Evolutionary conservation across 441 rosid genomes (phyloP), one percentile per base, ranked within the genome.

Genomic region (Arabidopsis lyrata): DNA sequence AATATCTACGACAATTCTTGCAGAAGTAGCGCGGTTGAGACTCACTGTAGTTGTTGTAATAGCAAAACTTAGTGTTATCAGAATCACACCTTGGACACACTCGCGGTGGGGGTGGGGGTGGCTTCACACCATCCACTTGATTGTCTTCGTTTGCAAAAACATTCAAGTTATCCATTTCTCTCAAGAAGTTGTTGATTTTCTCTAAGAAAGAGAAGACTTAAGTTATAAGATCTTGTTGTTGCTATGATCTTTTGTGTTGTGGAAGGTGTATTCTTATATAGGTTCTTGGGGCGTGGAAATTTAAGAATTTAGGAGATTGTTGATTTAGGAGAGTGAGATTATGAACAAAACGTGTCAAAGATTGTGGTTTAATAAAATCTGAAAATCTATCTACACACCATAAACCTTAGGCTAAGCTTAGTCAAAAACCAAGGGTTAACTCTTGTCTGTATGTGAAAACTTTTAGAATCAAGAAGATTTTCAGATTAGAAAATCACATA

Each of bases 11-110:
- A 80, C 98, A 93, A 0, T 80, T 76, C 84, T 89, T 93, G 83
- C 98, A 93, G 71, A 83, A 86, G 68, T 86, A 88, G 2, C 98
- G 93, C 6, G 97, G 97, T 82, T 93, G 97, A 56, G 92, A 70
- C 32, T 85, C 69, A 31, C 88, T 87, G 78, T 89, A 88, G 61
- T 93, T 93, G 83, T 90, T 93, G 79, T 86, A 93, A 66, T 87
- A 90, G 80, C 92, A 90, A 41, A 92, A 91, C 63, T 91, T 91
- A 22, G 97, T 89, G 72, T 87, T 84, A 53, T 79, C 31, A 12
- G 95, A 91, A 8, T 83, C 84, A 18, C 95, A 91, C 10, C 95
- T 88, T 14, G 95, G 95, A 47, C 97, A 91, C 56, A 80, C 82
- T 49, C 63, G 82, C 1, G 75, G 81, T 18, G 56, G 80, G n/a